Evolutionary conservation across 2,329 filamentous ascomycete genomes (phyloP).

Genomic region (Penicillium digitatum): DNA sequence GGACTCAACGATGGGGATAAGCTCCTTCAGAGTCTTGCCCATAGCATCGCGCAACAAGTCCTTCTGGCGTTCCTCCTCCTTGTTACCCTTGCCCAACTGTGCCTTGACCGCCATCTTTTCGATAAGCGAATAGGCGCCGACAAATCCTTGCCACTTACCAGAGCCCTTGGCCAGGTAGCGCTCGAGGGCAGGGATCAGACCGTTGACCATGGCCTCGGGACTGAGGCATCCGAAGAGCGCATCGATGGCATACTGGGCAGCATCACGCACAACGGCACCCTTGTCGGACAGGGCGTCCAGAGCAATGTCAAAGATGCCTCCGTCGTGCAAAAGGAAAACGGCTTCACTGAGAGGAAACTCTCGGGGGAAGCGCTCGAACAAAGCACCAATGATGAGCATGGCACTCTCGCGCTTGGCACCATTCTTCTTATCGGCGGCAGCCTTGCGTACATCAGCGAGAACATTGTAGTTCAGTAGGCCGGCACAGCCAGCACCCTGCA

Average conservation of each 20-base stretch:
- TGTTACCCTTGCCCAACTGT: constrained; percentile 75
- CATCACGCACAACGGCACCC: constrained; percentile 79
- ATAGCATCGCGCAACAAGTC: constrained; percentile 86
- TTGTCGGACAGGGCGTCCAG: constrained; percentile 89
- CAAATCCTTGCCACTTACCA: constrained; percentile 95
- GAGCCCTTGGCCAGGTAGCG: constrained; percentile 76
- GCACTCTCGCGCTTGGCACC: constrained; percentile 79
- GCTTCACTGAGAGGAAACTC: constrained; percentile 75
- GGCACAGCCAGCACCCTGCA: constrained; percentile 62
- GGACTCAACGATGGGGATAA: constrained; percentile 86
- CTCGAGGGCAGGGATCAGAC: constrained; percentile 71
- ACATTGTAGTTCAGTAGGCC: constrained; percentile 61
- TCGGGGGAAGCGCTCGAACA: constrained; percentile 84
- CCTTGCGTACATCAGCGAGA: constrained; percentile 65
- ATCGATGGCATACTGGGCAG: constrained; percentile 90
- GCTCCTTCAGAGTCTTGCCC: constrained; percentile 70
- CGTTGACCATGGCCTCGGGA: constrained; percentile 76
- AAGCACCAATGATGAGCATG: constrained; percentile 88
- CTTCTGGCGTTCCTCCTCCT: constrained; percentile 81
- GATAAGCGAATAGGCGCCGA: constrained; percentile 77
- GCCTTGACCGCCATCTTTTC: constrained; percentile 95
- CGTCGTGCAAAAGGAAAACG: constrained; percentile 76
- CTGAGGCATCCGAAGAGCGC: constrained; percentile 75
- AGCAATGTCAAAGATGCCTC: constrained; percentile 65
- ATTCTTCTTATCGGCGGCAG: constrained; percentile 90